phyloP scores from a whole-genome alignment of 306 rosid genomes.

The Prunus davidiana region DNA sequence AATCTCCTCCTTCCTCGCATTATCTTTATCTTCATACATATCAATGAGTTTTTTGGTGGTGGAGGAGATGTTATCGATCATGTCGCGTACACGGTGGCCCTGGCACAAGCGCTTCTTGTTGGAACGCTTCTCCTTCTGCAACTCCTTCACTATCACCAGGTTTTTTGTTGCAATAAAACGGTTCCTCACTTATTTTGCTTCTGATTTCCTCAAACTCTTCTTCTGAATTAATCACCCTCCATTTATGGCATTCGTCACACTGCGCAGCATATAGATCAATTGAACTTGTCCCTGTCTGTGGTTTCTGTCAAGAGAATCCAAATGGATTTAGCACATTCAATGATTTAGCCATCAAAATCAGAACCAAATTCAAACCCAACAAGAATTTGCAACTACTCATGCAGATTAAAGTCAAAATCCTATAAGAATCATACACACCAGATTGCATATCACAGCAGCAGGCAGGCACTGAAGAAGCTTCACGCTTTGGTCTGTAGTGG shows the following conservation, averaged over 20 bases:
- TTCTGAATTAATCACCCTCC: constrained; percentile 72
- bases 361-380: neutral
- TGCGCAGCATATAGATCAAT: constrained; percentile 68
- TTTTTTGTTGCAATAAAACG: constrained; percentile 59
- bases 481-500: too few species aligned
- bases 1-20: too few species aligned
- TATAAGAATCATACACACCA: neutral
- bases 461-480: too few species aligned
- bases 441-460: neutral
- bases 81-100: too few species aligned
- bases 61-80: too few species aligned
- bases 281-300: constrained; percentile 30
- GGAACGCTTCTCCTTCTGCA: too few species aligned
- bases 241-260: constrained; percentile 67
- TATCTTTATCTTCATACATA: too few species aligned
- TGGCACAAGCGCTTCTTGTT: too few species aligned
- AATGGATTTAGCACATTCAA: constrained; percentile 6
- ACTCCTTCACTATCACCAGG: constrained; percentile 2
- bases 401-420: neutral
- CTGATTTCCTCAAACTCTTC: constrained; percentile 84
- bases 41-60: too few species aligned
- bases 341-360: neutral
- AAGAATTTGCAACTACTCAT: neutral
- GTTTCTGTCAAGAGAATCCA: constrained; percentile 42
- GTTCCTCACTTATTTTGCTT: constrained; percentile 44